A percentile compares a stretch with the other conserved stretches of the same genome.
These are phyloP conservation scores for Podaxis rugospora DNA, from an alignment of 768 basidiomycete species.

Conservation along the genomic window DNA sequence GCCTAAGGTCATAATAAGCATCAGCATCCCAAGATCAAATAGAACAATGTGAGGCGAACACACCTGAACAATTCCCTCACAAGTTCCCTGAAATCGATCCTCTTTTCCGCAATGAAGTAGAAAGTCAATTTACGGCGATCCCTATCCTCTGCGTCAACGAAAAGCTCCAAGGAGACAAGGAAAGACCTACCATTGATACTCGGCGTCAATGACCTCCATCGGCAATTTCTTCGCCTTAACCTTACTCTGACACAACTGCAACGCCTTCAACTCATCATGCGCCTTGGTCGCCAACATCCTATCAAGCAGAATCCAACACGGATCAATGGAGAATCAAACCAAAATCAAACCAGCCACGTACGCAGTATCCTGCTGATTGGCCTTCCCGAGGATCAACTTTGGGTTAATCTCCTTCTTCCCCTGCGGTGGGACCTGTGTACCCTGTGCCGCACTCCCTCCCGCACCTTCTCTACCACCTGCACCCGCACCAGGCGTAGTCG, in stretches of 20 bases:
- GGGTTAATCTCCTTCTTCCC: slow-evolving; percentile 93
- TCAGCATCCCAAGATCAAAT: not conserved
- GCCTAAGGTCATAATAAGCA: slow-evolving; percentile 30
- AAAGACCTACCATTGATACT: slow-evolving; percentile 87
- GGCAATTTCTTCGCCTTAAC: slow-evolving; percentile 92
- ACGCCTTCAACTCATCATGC: slow-evolving; percentile 88
- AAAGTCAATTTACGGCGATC: slow-evolving; percentile 98
- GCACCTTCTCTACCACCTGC: slow-evolving; percentile 22
- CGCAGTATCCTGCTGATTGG: slow-evolving; percentile 79
- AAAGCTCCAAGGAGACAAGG: not conserved
- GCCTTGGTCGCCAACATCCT: slow-evolving; percentile 78
- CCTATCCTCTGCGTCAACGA: slow-evolving; percentile 37
- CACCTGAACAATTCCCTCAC: slow-evolving; percentile 92
- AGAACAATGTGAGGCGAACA: slow-evolving; percentile 17
- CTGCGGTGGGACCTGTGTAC: slow-evolving; percentile 18
- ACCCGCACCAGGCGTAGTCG: slow-evolving; percentile 41
- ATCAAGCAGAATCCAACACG: not conserved
- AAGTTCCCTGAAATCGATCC: slow-evolving; percentile 95
- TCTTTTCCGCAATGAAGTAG: slow-evolving; percentile 94
- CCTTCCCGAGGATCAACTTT: slow-evolving; percentile 94
- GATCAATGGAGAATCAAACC: not conserved
- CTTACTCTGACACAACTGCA: slow-evolving; percentile 88
- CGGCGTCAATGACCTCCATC: slow-evolving; percentile 98
- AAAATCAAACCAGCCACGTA: slow-evolving; percentile 21
- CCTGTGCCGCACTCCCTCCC: slow-evolving; percentile 22